Evolutionary conservation across 2,329 filamentous ascomycete species (phyloP).

Genomic region (Ophiocordyceps unilateralis): DNA sequence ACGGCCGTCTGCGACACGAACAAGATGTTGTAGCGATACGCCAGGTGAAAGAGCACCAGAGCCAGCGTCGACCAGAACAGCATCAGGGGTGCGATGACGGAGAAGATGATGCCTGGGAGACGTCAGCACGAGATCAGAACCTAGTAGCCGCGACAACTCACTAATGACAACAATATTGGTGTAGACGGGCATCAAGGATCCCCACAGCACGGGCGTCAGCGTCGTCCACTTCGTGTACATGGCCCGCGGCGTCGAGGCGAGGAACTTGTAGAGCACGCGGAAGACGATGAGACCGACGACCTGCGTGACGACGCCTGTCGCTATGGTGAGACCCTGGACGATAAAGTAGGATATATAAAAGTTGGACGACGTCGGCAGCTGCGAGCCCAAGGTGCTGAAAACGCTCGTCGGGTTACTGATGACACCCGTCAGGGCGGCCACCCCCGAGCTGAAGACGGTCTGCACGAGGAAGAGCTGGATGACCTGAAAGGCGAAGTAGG

Average conservation of each 20-base stretch:
- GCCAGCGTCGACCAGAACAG: conserved; percentile 65
- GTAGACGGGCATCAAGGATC: conserved; percentile 57
- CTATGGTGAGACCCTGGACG: conserved; percentile 64
- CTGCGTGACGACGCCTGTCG: conserved; percentile 56
- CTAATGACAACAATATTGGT: conserved; percentile 59
- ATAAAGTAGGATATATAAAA: conserved; percentile 89
- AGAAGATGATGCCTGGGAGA: conserved; percentile 50
- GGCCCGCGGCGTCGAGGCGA: conserved; percentile 62
- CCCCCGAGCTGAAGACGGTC: conserved; percentile 64
- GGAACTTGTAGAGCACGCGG: conserved; percentile 47
- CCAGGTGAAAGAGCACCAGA: conserved; percentile 63
- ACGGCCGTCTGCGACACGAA: conserved; percentile 65
- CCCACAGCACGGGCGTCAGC: conserved; percentile 57
- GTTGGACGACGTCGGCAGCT: conserved; percentile 72
- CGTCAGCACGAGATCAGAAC: not conserved
- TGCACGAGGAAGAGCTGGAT: conserved; percentile 87
- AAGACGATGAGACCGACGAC: conserved; percentile 48
- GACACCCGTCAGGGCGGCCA: conserved; percentile 48
- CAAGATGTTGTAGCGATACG: conserved; percentile 74
- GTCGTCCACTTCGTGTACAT: conserved; percentile 59
- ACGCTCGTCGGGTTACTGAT: conserved; percentile 41
- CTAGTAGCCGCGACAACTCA: conserved; percentile 10
- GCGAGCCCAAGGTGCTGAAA: conserved; percentile 47
- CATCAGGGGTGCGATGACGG: conserved; percentile 69
- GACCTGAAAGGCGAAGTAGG: conserved; percentile 81